Evolutionary conservation across 108 stramenopile genomes (phyloP).

Genomic region (Nannochloropsis gaditana): DNA sequence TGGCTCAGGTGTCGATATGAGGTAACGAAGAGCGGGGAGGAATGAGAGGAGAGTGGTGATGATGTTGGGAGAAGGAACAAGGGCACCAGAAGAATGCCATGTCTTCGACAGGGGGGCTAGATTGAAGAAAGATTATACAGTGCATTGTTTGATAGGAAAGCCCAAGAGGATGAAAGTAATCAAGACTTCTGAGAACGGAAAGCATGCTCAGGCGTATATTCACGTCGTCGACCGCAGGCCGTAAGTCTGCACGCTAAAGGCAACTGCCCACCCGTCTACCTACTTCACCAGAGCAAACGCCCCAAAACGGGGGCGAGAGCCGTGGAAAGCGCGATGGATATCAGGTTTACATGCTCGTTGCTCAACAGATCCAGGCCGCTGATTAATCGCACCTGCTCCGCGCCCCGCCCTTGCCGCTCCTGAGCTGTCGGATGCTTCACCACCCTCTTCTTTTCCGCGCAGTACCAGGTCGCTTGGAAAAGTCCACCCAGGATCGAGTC

Average conservation of each 20-base stretch:
- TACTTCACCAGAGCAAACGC: not conserved
- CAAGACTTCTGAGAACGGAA: too few relatives aligned
- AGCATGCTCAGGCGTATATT: too few relatives aligned
- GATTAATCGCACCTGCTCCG: slow-evolving; percentile 35
- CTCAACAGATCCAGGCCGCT: slow-evolving; percentile 58
- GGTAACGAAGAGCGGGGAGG: slow-evolving; percentile 50
- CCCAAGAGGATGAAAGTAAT: too few relatives aligned
- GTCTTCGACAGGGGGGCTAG: too few relatives aligned
- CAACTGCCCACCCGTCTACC: too few relatives aligned
- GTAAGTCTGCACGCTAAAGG: too few relatives aligned
- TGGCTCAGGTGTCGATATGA: slow-evolving; percentile 47
- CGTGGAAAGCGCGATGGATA: slow-evolving; percentile 60
- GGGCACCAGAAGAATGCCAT: not conserved
- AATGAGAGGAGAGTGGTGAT: not conserved
- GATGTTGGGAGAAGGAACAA: not conserved
- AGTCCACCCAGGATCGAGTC: slow-evolving; percentile 74
- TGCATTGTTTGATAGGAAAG: too few relatives aligned
- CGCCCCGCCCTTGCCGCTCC: slow-evolving; percentile 10
- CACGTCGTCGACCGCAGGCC: too few relatives aligned
- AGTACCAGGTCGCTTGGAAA: slow-evolving; percentile 63
- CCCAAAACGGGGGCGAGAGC: not conserved
- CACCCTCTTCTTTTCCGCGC: slow-evolving; percentile 58
- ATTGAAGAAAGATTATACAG: too few relatives aligned
- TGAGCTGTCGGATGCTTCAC: slow-evolving; percentile 45
- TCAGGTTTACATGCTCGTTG: slow-evolving; percentile 72